Percentiles rank a stretch among this genome's conserved stretches.
These are phyloP conservation scores for Aspergillus biplanus DNA, from an alignment of 495 filamentous ascomycete genomes.

Conservation along the genomic window DNA sequence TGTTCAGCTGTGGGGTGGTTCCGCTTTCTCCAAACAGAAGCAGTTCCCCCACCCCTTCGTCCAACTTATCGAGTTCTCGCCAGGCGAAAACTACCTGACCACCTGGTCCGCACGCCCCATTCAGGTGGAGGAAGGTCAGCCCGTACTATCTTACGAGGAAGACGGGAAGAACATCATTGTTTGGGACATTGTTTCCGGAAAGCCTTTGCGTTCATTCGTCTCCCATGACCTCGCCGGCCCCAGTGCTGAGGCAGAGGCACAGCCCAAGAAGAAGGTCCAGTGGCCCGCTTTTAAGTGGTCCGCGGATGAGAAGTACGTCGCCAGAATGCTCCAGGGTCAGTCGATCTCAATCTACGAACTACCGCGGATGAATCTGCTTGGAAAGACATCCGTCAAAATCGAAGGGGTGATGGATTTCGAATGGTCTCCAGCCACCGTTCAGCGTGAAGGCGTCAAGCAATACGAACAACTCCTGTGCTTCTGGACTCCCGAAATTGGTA, in stretches of 20 bases:
- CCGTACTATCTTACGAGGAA: slow-evolving; percentile 81
- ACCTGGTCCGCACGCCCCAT: slow-evolving; percentile 96
- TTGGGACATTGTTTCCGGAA: slow-evolving; percentile 92
- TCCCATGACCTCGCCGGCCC: slow-evolving; percentile 75
- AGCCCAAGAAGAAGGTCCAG: slow-evolving; percentile 87
- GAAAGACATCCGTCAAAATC: slow-evolving; percentile 88
- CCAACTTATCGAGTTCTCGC: slow-evolving; percentile 95
- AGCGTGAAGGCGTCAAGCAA: slow-evolving; percentile 77
- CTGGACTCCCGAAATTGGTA: slow-evolving; percentile 98
- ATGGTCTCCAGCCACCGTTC: slow-evolving; percentile 84
- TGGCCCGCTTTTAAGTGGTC: slow-evolving; percentile 99
- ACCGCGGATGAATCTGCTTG: slow-evolving; percentile 87
- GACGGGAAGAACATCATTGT: slow-evolving; percentile 99
- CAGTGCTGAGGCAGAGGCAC: slow-evolving; percentile 60
- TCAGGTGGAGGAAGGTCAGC: slow-evolving; percentile 84
- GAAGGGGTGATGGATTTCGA: slow-evolving; percentile 98
- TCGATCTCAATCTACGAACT: slow-evolving; percentile 94
- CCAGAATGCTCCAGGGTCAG: slow-evolving; percentile 82
- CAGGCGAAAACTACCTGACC: slow-evolving; percentile 87
- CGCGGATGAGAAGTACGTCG: slow-evolving; percentile 94
- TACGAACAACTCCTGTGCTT: slow-evolving; percentile 97
- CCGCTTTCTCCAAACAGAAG: slow-evolving; percentile 84
- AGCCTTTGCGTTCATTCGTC: slow-evolving; percentile 88
- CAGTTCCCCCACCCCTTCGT: slow-evolving; percentile 94
- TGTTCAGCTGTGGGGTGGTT: slow-evolving; percentile 94